A percentile compares a stretch with the other conserved stretches of the same genome.
Conservation (phyloP, 1,284 basidiomycete species). For the Apiotrichum mycotoxinovorans region DNA sequence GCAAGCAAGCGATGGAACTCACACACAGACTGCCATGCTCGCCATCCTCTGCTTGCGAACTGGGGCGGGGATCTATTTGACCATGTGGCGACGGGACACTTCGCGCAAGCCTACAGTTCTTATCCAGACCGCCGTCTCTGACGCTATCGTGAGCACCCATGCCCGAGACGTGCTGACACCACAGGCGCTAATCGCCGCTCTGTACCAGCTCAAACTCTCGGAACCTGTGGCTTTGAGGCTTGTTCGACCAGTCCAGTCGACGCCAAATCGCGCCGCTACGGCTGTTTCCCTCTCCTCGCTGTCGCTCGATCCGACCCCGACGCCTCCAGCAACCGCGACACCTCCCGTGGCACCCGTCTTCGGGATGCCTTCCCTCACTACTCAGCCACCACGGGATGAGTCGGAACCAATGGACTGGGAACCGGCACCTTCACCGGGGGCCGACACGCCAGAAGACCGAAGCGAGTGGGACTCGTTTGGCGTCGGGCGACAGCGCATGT, state of each 20-base stretch:
- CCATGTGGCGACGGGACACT: background rate
- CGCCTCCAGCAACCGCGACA: background rate
- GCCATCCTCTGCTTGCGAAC: constrained; percentile 4
- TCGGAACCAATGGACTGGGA: constrained; percentile 46
- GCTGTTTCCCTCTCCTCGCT: background rate
- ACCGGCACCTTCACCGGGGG: constrained; percentile 20
- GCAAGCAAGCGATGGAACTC: background rate
- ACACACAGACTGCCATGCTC: constrained; percentile 8
- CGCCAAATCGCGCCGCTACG: background rate
- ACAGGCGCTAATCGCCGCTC: constrained; percentile 5
- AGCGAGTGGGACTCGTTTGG: constrained; percentile 42
- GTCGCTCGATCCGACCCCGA: background rate
- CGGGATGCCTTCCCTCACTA: background rate
- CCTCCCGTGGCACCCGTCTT: constrained; percentile 15
- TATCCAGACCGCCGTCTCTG: background rate
- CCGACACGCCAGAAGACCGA: background rate
- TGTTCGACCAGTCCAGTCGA: background rate
- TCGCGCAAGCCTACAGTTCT: background rate
- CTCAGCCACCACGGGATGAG: constrained; percentile 28
- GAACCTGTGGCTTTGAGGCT: constrained; percentile 8
- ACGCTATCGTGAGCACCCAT: background rate
- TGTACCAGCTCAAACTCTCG: constrained; percentile 5
- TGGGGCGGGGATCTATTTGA: background rate
- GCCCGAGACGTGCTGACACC: background rate
- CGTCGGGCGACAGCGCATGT: constrained; percentile 40